Percentiles rank a stretch among this genome's conserved stretches.
Conservation (phyloP, 1,139 yeast species). For the Cylindricascospora bacillispora region DNA sequence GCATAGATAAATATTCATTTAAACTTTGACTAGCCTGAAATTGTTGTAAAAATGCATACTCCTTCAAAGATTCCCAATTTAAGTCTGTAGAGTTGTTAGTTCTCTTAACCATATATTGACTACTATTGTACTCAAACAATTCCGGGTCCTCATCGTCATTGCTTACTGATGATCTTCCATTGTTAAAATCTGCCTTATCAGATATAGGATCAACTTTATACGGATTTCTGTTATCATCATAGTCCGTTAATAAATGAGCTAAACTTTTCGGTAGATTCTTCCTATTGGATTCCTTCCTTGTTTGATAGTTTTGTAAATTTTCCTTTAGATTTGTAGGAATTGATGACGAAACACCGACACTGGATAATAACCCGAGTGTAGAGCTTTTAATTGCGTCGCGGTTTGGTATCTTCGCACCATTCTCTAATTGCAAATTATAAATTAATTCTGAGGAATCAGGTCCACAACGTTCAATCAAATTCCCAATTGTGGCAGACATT, state of each 20-base stretch:
- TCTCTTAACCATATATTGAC: constrained; percentile 22
- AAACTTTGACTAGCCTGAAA: constrained; percentile 25
- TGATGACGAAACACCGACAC: no score
- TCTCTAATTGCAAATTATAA: constrained; percentile 14
- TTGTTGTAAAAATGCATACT: constrained; percentile 25
- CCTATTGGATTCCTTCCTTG: constrained; percentile 1
- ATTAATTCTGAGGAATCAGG: constrained; percentile 41
- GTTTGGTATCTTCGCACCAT: no score
- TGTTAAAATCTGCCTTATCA: no score
- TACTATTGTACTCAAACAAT: constrained; percentile 1
- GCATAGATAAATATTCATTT: neutral
- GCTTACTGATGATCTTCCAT: no score
- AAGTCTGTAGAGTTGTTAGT: constrained; percentile 24
- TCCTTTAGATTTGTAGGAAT: no score
- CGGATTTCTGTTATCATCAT: constrained; percentile 8
- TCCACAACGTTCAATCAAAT: constrained; percentile 41
- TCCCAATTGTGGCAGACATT: constrained; percentile 44
- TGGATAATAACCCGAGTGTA: no score
- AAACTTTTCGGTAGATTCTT: constrained; percentile 35
- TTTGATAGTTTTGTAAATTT: constrained; percentile 2
- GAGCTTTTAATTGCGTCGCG: no score
- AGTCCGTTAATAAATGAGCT: constrained; percentile 31
- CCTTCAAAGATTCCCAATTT: constrained; percentile 24
- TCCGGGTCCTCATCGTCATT: constrained; percentile 2
- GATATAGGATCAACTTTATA: constrained; percentile 3